Conservation (phyloP, 106 monocot species). For the Platanthera zijinensis region DNA sequence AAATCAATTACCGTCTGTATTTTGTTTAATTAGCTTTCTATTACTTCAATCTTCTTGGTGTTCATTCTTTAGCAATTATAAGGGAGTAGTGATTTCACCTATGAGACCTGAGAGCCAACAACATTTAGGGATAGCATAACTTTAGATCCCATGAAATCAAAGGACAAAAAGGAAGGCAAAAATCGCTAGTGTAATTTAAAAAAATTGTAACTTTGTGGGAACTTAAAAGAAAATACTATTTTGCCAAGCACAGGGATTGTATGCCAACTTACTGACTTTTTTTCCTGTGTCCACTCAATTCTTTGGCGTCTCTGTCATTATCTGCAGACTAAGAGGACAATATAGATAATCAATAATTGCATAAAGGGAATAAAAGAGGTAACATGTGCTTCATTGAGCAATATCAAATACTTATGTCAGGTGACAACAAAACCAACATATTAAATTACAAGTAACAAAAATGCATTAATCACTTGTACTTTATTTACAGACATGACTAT, state of each 20-base stretch:
- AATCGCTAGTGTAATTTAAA: background rate
- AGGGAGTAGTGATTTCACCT: too few relatives aligned
- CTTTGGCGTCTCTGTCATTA: conserved; percentile 1
- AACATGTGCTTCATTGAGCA: background rate
- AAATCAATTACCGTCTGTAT: too few relatives aligned
- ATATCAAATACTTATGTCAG: background rate
- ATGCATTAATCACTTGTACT: background rate
- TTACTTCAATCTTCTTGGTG: too few relatives aligned
- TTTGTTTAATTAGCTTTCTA: too few relatives aligned
- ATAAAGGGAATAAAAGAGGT: background rate
- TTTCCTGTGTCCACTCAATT: background rate
- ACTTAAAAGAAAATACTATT: background rate
- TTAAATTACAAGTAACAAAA: background rate
- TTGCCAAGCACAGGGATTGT: background rate
- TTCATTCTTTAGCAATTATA: too few relatives aligned
- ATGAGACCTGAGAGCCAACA: background rate
- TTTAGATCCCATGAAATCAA: background rate
- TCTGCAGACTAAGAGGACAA: conserved; percentile 1
- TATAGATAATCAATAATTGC: background rate
- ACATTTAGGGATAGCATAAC: background rate
- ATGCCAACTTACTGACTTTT: conserved; percentile 10
- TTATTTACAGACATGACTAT: background rate
- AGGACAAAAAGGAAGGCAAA: background rate
- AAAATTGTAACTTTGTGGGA: background rate
- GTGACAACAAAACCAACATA: background rate